These are phyloP conservation scores for Ceratocystis lukuohia DNA, from an alignment of 2,329 filamentous ascomycete genomes.

Conservation along the genomic window DNA sequence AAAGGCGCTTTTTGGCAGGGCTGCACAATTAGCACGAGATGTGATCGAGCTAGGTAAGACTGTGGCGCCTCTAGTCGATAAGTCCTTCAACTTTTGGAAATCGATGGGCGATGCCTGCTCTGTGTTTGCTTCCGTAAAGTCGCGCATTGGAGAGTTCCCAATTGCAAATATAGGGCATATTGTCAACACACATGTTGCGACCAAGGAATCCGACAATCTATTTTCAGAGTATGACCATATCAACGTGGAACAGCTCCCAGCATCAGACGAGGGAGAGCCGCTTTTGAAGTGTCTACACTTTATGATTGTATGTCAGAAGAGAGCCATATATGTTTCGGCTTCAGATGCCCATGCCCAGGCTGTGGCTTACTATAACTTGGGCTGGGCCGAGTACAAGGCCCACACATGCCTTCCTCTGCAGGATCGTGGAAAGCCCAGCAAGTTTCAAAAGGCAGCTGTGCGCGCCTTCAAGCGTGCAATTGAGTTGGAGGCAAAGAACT, in stretches of 20 bases:
- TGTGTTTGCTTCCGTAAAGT: slow-evolving; percentile 65
- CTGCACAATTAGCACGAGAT: slow-evolving; percentile 54
- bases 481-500: slow-evolving; percentile 83
- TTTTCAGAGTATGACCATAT: slow-evolving; percentile 56
- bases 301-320: slow-evolving; percentile 74
- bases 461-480: slow-evolving; percentile 91
- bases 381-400: slow-evolving; percentile 81
- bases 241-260: slow-evolving; percentile 33
- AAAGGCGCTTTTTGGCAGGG: slow-evolving; percentile 75
- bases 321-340: slow-evolving; percentile 59
- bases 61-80: slow-evolving; percentile 46
- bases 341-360: slow-evolving; percentile 76
- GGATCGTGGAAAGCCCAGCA: slow-evolving; percentile 44
- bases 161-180: slow-evolving; percentile 42
- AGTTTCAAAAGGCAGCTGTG: slow-evolving; percentile 68
- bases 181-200: slow-evolving; percentile 39
- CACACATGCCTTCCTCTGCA: slow-evolving; percentile 48
- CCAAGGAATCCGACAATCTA: slow-evolving; percentile 30
- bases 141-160: slow-evolving; percentile 50
- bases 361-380: slow-evolving; percentile 93
- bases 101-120: slow-evolving; percentile 77
- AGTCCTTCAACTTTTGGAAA: slow-evolving; percentile 93
- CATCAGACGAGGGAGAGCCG: slow-evolving; percentile 28
- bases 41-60: slow-evolving; percentile 54
- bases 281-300: slow-evolving; percentile 51